A percentile compares a stretch with the other conserved stretches of the same genome.
These are phyloP conservation scores for Aspergillus sp. DNA, from an alignment of 2,329 filamentous ascomycete species.

Conservation along the genomic window DNA sequence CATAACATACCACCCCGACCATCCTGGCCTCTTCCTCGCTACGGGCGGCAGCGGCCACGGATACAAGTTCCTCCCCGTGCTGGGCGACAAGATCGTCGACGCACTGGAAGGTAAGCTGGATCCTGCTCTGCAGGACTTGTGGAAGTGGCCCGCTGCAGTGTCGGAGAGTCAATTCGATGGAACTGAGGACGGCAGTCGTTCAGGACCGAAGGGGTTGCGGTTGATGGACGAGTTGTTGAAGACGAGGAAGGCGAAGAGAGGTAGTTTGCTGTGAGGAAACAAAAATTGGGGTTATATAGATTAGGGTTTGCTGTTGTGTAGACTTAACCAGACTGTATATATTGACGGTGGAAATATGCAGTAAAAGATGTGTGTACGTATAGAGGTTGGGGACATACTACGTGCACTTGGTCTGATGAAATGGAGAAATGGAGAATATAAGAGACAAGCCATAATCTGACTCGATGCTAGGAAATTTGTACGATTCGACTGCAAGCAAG, in stretches of 20 bases:
- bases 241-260: constrained; percentile 25
- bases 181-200: constrained; percentile 41
- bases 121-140: constrained; percentile 43
- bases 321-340: background rate
- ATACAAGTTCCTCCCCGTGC: constrained; percentile 56
- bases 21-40: constrained; percentile 52
- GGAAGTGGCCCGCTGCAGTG: constrained; percentile 42
- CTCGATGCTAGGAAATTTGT: too few species aligned
- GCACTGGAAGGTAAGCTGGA: constrained; percentile 48
- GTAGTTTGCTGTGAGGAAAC: constrained; percentile 23
- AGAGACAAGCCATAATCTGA: too few species aligned
- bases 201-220: constrained; percentile 37
- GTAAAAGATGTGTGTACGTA: too few species aligned
- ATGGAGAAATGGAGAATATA: too few species aligned
- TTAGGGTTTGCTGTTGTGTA: background rate
- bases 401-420: too few species aligned
- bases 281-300: too few species aligned
- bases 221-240: constrained; percentile 43
- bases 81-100: constrained; percentile 55
- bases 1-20: constrained; percentile 67
- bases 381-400: too few species aligned
- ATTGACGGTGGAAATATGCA: too few species aligned
- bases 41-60: constrained; percentile 57
- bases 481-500: too few species aligned
- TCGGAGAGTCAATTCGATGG: constrained; percentile 30